phyloP scores from a whole-genome alignment of 352 stramenopile genomes.

The Globisporangium cederbergense region DNA sequence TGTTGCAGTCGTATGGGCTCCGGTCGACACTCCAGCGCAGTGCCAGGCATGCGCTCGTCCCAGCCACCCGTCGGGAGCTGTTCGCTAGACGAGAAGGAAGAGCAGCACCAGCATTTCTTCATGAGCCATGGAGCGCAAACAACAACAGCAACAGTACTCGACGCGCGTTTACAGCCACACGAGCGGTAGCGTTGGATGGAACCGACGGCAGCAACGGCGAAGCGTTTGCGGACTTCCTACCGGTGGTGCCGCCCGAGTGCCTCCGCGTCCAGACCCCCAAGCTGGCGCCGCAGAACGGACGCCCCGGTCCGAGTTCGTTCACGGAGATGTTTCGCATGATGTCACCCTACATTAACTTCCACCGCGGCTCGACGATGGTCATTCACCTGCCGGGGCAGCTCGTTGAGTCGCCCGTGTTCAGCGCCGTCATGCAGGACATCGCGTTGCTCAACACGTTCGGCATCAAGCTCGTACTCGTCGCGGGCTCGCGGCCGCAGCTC shows the following conservation, averaged over 20 bases:
- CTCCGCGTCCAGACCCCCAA: constrained; percentile 52
- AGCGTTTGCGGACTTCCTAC: constrained; percentile 57
- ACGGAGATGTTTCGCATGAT: constrained; percentile 94
- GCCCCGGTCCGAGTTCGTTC: constrained; percentile 59
- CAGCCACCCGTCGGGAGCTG: constrained; percentile 7
- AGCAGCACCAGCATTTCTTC: background rate
- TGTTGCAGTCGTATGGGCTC: constrained; percentile 11
- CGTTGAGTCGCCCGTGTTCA: constrained; percentile 90
- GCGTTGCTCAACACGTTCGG: constrained; percentile 94
- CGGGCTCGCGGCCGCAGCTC: constrained; percentile 94
- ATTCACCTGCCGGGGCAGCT: constrained; percentile 95
- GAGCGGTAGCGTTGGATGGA: background rate
- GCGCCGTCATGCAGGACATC: constrained; percentile 94
- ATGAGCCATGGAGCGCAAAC: background rate
- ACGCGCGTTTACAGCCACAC: constrained; percentile 7
- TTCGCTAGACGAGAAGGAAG: background rate
- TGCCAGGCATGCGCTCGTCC: background rate
- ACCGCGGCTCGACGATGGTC: constrained; percentile 93
- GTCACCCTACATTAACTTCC: constrained; percentile 97
- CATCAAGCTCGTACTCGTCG: constrained; percentile 93
- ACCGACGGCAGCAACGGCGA: constrained; percentile 2
- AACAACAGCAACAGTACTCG: background rate
- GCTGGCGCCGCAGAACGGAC: constrained; percentile 17
- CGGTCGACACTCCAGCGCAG: constrained; percentile 12
- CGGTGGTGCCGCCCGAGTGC: constrained; percentile 72